Percentiles rank a stretch among this genome's conserved stretches.
Conservation (phyloP, 2,329 filamentous ascomycete species). For the Stagonosporopsis cucurbitacearum region DNA sequence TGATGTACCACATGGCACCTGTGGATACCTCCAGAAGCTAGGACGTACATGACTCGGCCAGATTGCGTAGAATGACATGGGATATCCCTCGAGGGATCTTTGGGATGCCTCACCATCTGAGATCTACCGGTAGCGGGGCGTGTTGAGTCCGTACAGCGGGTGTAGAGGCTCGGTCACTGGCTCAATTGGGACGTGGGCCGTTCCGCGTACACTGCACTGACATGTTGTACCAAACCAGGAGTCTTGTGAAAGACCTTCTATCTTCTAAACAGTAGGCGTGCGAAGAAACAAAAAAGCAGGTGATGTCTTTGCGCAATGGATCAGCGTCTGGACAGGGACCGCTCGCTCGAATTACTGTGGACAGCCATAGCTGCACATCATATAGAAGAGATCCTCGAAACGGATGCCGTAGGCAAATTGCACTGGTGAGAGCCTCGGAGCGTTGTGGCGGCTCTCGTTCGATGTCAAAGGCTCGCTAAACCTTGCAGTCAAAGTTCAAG, state of each 20-base stretch:
- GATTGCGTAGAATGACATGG: constrained; percentile 2
- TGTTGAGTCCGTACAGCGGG: neutral
- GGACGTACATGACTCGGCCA: constrained; percentile 10
- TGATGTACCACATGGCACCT: constrained; percentile 12
- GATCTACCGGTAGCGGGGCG: constrained; percentile 7
- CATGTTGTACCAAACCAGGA: neutral
- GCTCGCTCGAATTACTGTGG: neutral
- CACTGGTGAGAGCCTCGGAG: neutral
- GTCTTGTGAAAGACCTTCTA: neutral
- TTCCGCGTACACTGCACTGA: neutral
- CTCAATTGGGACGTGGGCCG: neutral
- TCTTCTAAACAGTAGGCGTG: neutral
- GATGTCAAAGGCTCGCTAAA: constrained; percentile 12
- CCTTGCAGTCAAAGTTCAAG: constrained; percentile 2
- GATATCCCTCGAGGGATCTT: neutral
- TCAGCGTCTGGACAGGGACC: neutral
- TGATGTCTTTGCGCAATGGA: constrained; percentile 2
- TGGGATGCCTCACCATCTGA: neutral
- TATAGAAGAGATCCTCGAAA: neutral
- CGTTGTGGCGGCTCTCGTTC: constrained; percentile 6
- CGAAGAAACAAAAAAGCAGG: neutral
- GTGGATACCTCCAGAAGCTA: constrained; percentile 8
- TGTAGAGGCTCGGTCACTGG: constrained; percentile 2
- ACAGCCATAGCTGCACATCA: neutral
- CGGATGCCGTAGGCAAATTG: neutral